Base-by-base conservation (phyloP, 2,329 filamentous ascomycete species). In the Neopestalotiopsis sp. region DNA sequence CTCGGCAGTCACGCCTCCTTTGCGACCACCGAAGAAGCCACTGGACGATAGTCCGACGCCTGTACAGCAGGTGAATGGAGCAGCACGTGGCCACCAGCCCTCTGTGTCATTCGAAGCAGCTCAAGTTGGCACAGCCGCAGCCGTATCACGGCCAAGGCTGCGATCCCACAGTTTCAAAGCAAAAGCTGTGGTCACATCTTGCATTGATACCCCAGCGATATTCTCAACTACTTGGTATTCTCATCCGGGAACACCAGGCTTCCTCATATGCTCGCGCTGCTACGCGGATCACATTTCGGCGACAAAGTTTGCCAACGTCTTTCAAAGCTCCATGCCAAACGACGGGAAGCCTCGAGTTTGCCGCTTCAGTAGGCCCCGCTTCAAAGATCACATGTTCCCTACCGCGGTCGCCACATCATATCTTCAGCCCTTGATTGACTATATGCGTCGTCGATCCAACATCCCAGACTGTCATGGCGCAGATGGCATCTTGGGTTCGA, bases 251-350 rank as follows among this genome's bases (percentile, higher is more conserved):
- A 77, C 76, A 0, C 78, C 80, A 0, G 71, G 75, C 1, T 82
- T 78, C 30, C 68, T 78, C 3, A 74, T 84, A 42, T 86, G 83
- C 70, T 82, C 81, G 1, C 73, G 77, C 28, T 86, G 84, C 70
- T 80, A 83, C 42, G 75, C 77, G 5, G 79, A 82, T 38, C 67
- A 82, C 68, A 78, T 85, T 13, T 69, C 76, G 28, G 28, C 66
- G 0, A 82, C 80, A 0, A 59, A 56, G 0, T 75, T 84, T 3
- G 73, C 75, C 0, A 20, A 64, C 0, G 66, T 75, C 0, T 84
- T 85, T 45, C 67, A 56, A 0, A 70, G 67, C 7, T 67, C 71
- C 70, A 66, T 70, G 0, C 70, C 70, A 40, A 24, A 20, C 4
- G 77, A 81, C 34, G 68, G 69, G 1, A 61, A 75, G 67, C 40